Evolutionary conservation across 352 stramenopile species (phyloP).

Genomic region (Pythium folliculosum): DNA sequence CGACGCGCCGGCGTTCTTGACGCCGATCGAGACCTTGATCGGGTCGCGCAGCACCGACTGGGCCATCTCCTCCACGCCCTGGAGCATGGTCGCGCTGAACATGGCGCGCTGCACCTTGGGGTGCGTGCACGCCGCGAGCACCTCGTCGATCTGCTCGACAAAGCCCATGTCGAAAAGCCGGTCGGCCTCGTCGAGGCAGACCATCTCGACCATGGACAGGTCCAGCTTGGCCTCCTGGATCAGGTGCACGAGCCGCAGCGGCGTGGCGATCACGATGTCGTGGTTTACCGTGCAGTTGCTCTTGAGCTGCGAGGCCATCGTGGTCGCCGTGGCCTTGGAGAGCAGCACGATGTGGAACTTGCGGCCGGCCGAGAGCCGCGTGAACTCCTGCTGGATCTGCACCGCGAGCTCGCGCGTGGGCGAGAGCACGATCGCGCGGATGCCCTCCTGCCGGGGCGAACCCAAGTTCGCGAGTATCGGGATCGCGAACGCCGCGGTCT

Average conservation of each 20-base stretch:
- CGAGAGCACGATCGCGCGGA: conserved; percentile 94
- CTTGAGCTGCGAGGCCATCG: conserved; percentile 71
- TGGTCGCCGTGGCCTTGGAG: conserved; percentile 91
- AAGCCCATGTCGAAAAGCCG: conserved; percentile 97
- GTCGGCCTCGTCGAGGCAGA: conserved; percentile 99
- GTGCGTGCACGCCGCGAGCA: conserved; percentile 92
- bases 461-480: conserved; percentile 89
- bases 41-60: conserved; percentile 96
- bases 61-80: conserved; percentile 94
- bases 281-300: conserved; percentile 83
- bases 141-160: conserved; percentile 97
- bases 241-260: conserved; percentile 93
- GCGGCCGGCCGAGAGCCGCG: conserved; percentile 83
- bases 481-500: conserved; percentile 98
- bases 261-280: conserved; percentile 97
- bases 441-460: conserved; percentile 54
- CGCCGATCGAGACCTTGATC: conserved; percentile 94
- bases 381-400: conserved; percentile 97
- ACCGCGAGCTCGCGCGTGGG: conserved; percentile 97
- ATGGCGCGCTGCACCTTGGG: conserved; percentile 91
- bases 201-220: conserved; percentile 85
- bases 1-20: conserved; percentile 83
- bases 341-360: conserved; percentile 91
- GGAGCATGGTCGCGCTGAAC: conserved; percentile 98
- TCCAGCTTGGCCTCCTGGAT: conserved; percentile 88